Evolutionary conservation across 192 early-diverging fungal genomes (phyloP).

Genomic region (Gryganskiella cystojenkinii): DNA sequence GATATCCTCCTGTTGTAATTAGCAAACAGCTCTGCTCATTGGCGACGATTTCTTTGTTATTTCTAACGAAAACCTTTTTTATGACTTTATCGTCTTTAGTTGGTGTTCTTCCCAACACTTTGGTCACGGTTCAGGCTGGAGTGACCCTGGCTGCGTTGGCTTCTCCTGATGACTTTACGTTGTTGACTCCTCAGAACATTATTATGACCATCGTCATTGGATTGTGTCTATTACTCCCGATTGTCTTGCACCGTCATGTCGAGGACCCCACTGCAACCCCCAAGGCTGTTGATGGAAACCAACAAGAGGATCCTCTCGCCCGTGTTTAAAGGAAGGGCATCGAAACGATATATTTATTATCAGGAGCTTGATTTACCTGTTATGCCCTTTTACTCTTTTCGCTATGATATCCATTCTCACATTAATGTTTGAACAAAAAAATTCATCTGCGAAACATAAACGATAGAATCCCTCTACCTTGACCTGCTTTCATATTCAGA

Average conservation of each 20-base stretch:
- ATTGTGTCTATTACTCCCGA: constrained; percentile 36
- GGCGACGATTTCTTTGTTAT: neutral
- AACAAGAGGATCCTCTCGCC: constrained; percentile 20
- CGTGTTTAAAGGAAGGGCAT: constrained; percentile 20
- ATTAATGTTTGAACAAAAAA: too few species aligned
- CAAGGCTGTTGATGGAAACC: constrained; percentile 1
- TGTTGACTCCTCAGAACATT: constrained; percentile 53
- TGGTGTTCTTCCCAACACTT: constrained; percentile 51
- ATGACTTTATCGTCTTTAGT: constrained; percentile 7
- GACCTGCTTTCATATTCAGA: too few species aligned
- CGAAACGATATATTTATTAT: too few species aligned
- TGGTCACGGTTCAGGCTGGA: constrained; percentile 55
- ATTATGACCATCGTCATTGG: constrained; percentile 44
- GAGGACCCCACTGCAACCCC: constrained; percentile 23
- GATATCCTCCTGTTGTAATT: neutral
- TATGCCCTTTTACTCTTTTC: too few species aligned
- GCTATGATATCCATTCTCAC: too few species aligned
- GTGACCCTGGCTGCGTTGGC: constrained; percentile 52
- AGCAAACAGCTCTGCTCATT: neutral
- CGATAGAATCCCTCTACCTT: too few species aligned
- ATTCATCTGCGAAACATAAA: too few species aligned
- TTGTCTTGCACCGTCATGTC: constrained; percentile 27
- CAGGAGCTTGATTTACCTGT: too few species aligned
- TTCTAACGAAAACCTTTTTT: neutral
- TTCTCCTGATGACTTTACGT: constrained; percentile 50